Base-by-base conservation (phyloP, 257 asterid genomes). In the Lantana camara region DNA sequence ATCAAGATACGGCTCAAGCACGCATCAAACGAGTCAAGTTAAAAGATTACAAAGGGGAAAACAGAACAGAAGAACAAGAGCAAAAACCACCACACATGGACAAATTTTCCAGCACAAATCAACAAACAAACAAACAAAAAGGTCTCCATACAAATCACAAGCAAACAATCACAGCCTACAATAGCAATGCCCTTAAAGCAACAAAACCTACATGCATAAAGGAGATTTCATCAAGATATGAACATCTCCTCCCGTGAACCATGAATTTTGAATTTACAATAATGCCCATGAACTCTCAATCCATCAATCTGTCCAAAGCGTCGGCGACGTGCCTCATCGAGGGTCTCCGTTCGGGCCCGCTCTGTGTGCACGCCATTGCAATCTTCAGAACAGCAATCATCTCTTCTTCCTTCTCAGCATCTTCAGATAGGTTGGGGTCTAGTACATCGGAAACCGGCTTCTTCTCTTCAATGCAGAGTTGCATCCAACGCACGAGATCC, bases 401-500 rank as follows among this genome's bases (percentile, higher is more conserved):
- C 71, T 90, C 99, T 63, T 94, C 96, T 66, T 94, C 97, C 41
- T 70, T 84, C 29, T 84, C 95, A 4, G 81, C 82, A 37, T 94
- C 95, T 50, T 68, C 60, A 15, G 77, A 83, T 15, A 94, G 63
- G 63, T 71, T 65, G 0, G 87, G 89, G 65, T 94, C 99, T 49
- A 94, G 49, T 0, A 94, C 95, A 7, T 90, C 95, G 0, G 80
- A 81, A 3, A 94, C 89, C 4, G 97, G 96, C 53, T 82, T 88
- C 72, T 88, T 90, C 73, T 94, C 99, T 49, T 90, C 99, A 14
- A 94, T 86, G 74, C 96, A 90, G 0, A 82, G 63, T 64, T 86
- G 95, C 83, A 94, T 85, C 99, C 99, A 94, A 9, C 66, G 80
- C 22, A 88, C 95, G 0, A 94, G 85, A 53, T 83, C 95, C 65